Evolutionary conservation across 2,329 filamentous ascomycete species (phyloP).

Genomic region (Exophiala sideris): DNA sequence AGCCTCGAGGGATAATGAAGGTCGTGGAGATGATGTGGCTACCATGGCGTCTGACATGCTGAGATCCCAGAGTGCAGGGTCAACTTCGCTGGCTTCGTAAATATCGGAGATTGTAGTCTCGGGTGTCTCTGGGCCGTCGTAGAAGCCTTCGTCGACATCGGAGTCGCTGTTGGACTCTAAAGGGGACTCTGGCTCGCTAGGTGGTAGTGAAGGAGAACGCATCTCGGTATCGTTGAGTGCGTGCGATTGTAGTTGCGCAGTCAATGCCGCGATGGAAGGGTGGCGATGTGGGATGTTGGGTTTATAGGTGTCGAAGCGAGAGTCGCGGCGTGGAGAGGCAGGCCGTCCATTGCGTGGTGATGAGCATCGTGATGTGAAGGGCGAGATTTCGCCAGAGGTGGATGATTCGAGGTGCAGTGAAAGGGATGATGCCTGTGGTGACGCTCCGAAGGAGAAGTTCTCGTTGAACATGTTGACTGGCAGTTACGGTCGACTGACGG

Average conservation of each 20-base stretch:
- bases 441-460: conserved; percentile 27
- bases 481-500: no score
- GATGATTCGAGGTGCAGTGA: conserved; percentile 13
- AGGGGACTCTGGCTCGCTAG: conserved; percentile 14
- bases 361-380: conserved; percentile 25
- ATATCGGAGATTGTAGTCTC: conserved; percentile 21
- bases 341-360: conserved; percentile 18
- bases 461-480: conserved; percentile 27
- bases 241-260: conserved; percentile 27
- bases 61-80: conserved; percentile 27
- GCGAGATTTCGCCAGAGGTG: conserved; percentile 26
- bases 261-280: conserved; percentile 26
- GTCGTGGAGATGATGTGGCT: conserved; percentile 26
- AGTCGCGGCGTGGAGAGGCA: conserved; percentile 19
- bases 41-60: conserved; percentile 26
- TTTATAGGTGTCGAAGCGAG: conserved; percentile 25
- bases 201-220: conserved; percentile 15
- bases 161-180: conserved; percentile 15
- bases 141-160: conserved; percentile 28
- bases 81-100: conserved; percentile 21
- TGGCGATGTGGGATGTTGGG: conserved; percentile 12
- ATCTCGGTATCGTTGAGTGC: conserved; percentile 22
- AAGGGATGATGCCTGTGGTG: conserved; percentile 13
- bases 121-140: conserved; percentile 27
- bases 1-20: conserved; percentile 28